A percentile compares a stretch with the other conserved stretches of the same genome.
phyloP scores from a whole-genome alignment of 2,329 filamentous ascomycete genomes.

The Macrophomina tecta region DNA sequence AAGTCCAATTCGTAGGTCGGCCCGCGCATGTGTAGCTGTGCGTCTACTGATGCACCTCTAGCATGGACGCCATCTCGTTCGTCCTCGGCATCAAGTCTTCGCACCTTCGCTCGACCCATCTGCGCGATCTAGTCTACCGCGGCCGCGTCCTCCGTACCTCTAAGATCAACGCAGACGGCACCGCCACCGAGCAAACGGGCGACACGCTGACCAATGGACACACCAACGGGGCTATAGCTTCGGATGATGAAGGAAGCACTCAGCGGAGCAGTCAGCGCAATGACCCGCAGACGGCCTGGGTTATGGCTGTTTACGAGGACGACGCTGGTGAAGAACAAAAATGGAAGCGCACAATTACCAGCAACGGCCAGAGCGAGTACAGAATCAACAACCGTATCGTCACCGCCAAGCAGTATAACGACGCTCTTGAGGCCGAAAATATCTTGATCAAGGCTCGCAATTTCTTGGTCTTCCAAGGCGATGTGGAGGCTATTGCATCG shows the following conservation, averaged over 20 bases:
- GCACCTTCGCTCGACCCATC: constrained; percentile 91
- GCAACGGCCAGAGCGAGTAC: constrained; percentile 87
- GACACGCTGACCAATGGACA: constrained; percentile 62
- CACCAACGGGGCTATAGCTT: constrained; percentile 38
- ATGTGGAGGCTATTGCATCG: constrained; percentile 95
- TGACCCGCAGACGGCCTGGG: constrained; percentile 95
- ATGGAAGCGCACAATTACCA: constrained; percentile 96
- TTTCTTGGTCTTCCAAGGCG: constrained; percentile 97
- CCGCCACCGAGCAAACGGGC: constrained; percentile 59
- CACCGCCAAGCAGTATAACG: constrained; percentile 90
- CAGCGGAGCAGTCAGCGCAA: constrained; percentile 70
- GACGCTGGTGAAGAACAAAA: constrained; percentile 93
- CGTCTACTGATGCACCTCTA: constrained; percentile 48
- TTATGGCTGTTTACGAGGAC: constrained; percentile 99
- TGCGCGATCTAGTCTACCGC: constrained; percentile 94
- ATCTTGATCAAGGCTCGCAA: constrained; percentile 98
- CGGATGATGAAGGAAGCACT: constrained; percentile 48
- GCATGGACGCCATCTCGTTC: constrained; percentile 99
- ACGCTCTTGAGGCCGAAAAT: constrained; percentile 88
- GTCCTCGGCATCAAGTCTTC: constrained; percentile 98
- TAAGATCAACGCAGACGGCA: constrained; percentile 89
- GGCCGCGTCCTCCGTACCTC: constrained; percentile 91
- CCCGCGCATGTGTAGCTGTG: constrained; percentile 13
- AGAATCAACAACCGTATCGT: constrained; percentile 93
- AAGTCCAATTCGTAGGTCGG: constrained; percentile 93